Conservation (phyloP, 495 filamentous ascomycete species). For the Tuber aestivum region DNA sequence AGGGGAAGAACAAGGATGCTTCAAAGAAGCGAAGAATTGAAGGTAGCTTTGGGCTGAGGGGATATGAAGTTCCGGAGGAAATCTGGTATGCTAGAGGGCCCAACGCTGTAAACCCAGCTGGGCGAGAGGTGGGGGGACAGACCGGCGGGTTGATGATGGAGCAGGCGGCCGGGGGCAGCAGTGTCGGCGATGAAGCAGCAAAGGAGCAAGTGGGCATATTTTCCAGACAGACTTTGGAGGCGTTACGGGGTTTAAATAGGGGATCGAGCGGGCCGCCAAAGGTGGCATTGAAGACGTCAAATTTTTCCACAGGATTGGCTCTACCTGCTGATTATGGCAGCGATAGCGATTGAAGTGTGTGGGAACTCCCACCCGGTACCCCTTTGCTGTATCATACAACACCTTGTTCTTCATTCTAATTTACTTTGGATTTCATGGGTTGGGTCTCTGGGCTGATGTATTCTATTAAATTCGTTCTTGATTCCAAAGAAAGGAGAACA, state of each 20-base stretch:
- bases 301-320: conserved; percentile 52
- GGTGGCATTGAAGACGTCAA: conserved; percentile 49
- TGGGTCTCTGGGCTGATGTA: background rate
- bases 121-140: conserved; percentile 51
- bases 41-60: conserved; percentile 77
- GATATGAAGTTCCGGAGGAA: conserved; percentile 91
- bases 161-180: conserved; percentile 43
- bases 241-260: conserved; percentile 53
- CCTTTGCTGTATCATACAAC: background rate
- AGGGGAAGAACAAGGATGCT: conserved; percentile 80
- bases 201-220: conserved; percentile 63
- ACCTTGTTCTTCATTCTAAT: conserved; percentile 1
- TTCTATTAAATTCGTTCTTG: background rate
- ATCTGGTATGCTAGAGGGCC: conserved; percentile 75
- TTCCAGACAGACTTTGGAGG: conserved; percentile 69
- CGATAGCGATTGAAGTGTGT: conserved; percentile 62
- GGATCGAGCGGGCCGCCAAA: conserved; percentile 41
- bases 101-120: conserved; percentile 55
- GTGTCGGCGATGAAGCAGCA: conserved; percentile 41
- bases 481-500: background rate
- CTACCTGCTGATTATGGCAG: conserved; percentile 88
- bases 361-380: background rate
- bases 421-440: background rate
- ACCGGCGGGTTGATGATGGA: conserved; percentile 52
- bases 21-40: conserved; percentile 84